phyloP scores from a whole-genome alignment of 2,329 filamentous ascomycete genomes.

The Epichloe baconii region DNA sequence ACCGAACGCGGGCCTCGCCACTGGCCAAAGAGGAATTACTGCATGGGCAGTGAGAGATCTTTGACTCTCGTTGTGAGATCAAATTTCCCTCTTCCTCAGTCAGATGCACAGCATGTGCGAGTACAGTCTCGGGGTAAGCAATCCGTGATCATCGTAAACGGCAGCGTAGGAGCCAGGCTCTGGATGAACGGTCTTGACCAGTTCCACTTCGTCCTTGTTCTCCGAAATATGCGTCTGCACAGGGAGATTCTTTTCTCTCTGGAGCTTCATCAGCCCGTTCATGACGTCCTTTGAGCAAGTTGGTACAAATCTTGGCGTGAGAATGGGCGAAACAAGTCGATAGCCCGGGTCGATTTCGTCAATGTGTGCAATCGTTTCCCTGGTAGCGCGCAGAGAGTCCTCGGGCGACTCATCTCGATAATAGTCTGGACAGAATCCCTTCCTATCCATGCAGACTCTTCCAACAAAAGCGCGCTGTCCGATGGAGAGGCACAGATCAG shows the following conservation, averaged over 20 bases:
- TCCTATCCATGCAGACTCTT: conserved; percentile 84
- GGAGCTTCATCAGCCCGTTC: conserved; percentile 48
- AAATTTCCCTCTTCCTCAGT: conserved; percentile 50
- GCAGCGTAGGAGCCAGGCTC: conserved; percentile 50
- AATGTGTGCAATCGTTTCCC: conserved; percentile 52
- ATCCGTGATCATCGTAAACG: conserved; percentile 62
- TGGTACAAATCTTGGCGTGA: conserved; percentile 62
- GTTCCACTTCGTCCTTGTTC: conserved; percentile 57
- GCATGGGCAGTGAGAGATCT: conserved; percentile 75
- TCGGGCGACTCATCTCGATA: conserved; percentile 63
- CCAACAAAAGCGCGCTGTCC: conserved; percentile 89
- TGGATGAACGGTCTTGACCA: conserved; percentile 62
- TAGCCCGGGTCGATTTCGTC: conserved; percentile 49
- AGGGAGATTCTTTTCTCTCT: conserved; percentile 47
- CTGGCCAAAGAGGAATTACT: conserved; percentile 74
- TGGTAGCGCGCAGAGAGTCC: conserved; percentile 41
- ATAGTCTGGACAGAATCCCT: conserved; percentile 51
- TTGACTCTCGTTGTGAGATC: conserved; percentile 46
- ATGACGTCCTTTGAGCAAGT: conserved; percentile 50
- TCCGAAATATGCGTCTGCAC: conserved; percentile 88
- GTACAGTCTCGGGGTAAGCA: conserved; percentile 64
- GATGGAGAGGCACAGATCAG: conserved; percentile 61
- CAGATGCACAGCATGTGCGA: conserved; percentile 78
- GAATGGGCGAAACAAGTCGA: conserved; percentile 59
- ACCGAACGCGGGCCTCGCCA: conserved; percentile 63